Conservation (phyloP, 345 rosid genomes). For the Mercurialis annua region DNA sequence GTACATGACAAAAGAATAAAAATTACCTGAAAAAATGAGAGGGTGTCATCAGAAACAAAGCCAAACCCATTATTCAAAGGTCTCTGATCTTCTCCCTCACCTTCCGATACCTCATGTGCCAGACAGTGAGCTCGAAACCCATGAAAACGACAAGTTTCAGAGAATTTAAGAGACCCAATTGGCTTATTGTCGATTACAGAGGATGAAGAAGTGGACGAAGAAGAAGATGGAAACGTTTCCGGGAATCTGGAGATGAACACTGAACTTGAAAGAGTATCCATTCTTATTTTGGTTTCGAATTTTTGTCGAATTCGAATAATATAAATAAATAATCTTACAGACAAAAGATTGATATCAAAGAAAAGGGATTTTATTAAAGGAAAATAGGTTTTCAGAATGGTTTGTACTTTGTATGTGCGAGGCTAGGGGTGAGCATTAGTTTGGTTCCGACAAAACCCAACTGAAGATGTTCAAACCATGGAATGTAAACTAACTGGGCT, state of each 20-base stretch:
- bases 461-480: too few relatives aligned
- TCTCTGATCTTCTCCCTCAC: constrained; percentile 35
- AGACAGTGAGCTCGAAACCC: constrained; percentile 43
- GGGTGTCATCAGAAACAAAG: constrained; percentile 37
- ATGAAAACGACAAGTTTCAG: constrained; percentile 23
- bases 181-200: constrained; percentile 30
- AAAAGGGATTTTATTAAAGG: background rate
- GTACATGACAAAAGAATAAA: background rate
- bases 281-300: constrained; percentile 4
- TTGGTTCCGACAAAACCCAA: too few relatives aligned
- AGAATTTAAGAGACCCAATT: constrained; percentile 43
- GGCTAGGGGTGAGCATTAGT: too few relatives aligned
- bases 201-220: constrained; percentile 34
- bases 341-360: background rate
- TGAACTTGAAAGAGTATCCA: constrained; percentile 58
- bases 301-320: too few relatives aligned
- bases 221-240: constrained; percentile 26
- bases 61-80: constrained; percentile 35
- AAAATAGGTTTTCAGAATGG: background rate
- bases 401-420: too few relatives aligned
- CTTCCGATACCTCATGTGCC: constrained; percentile 39
- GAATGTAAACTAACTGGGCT: too few relatives aligned
- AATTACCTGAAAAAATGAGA: constrained; percentile 57
- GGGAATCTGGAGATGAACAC: constrained; percentile 34
- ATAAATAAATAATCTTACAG: too few relatives aligned